Conservation (phyloP, 139 green algal genomes). For the Chloropicon primus region DNA sequence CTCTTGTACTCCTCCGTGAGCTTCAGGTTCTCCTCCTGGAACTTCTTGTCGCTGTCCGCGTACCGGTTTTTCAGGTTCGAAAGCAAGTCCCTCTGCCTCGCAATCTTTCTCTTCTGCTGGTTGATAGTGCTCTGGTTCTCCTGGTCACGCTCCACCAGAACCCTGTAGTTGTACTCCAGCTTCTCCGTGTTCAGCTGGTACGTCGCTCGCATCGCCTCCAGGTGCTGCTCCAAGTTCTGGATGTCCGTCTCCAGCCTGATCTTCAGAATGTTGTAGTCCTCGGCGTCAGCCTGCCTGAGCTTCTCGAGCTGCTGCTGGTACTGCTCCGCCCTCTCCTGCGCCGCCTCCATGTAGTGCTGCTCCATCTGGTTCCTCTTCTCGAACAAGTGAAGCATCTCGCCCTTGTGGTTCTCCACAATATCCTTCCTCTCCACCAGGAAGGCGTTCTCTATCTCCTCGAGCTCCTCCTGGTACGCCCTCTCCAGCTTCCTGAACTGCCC, state of each 20-base stretch:
- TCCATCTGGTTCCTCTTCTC: conserved; percentile 34
- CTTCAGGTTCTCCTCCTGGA: conserved; percentile 51
- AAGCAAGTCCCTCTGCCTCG: conserved; percentile 54
- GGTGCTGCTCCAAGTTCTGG: conserved; percentile 67
- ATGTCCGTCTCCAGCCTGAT: conserved; percentile 68
- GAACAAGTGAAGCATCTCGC: conserved; percentile 42
- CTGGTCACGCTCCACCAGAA: conserved; percentile 48
- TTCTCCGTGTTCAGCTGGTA: conserved; percentile 78
- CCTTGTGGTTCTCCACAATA: conserved; percentile 41
- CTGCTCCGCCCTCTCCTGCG: conserved; percentile 19
- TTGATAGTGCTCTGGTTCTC: conserved; percentile 48
- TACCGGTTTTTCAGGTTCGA: conserved; percentile 36
- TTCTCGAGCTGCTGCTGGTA: conserved; percentile 26
- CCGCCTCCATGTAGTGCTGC: conserved; percentile 32
- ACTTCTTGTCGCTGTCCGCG: conserved; percentile 30
- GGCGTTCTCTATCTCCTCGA: conserved; percentile 48
- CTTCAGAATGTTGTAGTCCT: conserved; percentile 76
- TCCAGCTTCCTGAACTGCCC: conserved; percentile 1
- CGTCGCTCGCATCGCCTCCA: conserved; percentile 64
- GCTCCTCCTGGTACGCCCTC: conserved; percentile 31
- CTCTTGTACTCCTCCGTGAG: conserved; percentile 73
- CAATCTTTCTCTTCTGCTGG: conserved; percentile 73
- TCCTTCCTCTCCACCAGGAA: conserved; percentile 47
- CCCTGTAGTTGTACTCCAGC: conserved; percentile 81
- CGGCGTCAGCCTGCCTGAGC: conserved; percentile 41